A percentile compares a stretch with the other conserved stretches of the same genome.
phyloP scores from a whole-genome alignment of 2,329 filamentous ascomycete genomes.

The Acrocalymma vagum region DNA sequence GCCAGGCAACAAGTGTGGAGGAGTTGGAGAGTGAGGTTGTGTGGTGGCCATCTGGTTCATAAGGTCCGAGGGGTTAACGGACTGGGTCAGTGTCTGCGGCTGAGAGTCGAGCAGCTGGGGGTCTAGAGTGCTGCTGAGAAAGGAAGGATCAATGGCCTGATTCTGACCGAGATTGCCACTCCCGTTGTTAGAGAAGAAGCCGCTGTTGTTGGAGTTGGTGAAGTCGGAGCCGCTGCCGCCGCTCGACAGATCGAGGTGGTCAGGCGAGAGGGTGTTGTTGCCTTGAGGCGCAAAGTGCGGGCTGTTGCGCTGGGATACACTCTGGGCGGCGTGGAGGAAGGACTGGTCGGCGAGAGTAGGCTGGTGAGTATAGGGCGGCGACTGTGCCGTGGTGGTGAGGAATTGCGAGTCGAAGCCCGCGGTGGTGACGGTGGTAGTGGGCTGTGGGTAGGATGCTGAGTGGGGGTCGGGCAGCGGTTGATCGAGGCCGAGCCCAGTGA shows the following conservation, averaged over 20 bases:
- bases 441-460: slow-evolving; percentile 34
- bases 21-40: slow-evolving; percentile 60
- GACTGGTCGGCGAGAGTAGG: slow-evolving; percentile 50
- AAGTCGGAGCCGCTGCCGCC: slow-evolving; percentile 29
- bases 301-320: slow-evolving; percentile 65
- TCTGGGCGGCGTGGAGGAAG: slow-evolving; percentile 50
- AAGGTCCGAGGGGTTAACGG: slow-evolving; percentile 56
- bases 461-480: slow-evolving; percentile 45
- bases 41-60: slow-evolving; percentile 62
- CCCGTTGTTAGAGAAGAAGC: slow-evolving; percentile 66
- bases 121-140: slow-evolving; percentile 59
- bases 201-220: slow-evolving; percentile 30
- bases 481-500: slow-evolving; percentile 65
- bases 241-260: slow-evolving; percentile 42
- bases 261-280: slow-evolving; percentile 45
- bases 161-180: slow-evolving; percentile 62
- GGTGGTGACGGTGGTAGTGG: slow-evolving; percentile 44
- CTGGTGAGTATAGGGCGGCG: slow-evolving; percentile 52
- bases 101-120: slow-evolving; percentile 52
- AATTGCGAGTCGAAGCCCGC: slow-evolving; percentile 50
- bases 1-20: slow-evolving; percentile 65
- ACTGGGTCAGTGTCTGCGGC: slow-evolving; percentile 46
- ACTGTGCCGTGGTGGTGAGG: slow-evolving; percentile 56
- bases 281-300: slow-evolving; percentile 49
- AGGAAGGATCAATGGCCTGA: slow-evolving; percentile 68